Evolutionary conservation across 106 monocot species (phyloP).

Genomic region (Apostasia shenzhenica): DNA sequence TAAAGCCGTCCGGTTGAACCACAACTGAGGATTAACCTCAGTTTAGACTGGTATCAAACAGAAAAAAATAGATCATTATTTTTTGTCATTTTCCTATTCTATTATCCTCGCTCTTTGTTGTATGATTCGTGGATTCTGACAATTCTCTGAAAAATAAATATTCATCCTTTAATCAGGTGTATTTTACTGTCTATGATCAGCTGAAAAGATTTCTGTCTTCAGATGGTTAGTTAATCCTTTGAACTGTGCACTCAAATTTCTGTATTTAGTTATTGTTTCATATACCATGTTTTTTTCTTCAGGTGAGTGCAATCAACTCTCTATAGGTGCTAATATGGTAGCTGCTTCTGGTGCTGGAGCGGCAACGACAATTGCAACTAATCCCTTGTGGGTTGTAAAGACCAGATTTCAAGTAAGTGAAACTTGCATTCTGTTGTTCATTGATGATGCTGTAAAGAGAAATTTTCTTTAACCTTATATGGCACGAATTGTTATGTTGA

Average conservation of each 20-base stretch:
- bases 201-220: slow-evolving; percentile 49
- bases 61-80: too few relatives aligned
- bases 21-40: too few relatives aligned
- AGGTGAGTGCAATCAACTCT: slow-evolving; percentile 46
- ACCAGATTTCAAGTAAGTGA: slow-evolving; percentile 65
- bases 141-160: background rate
- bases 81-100: too few relatives aligned
- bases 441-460: background rate
- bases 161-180: slow-evolving; percentile 29
- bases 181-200: slow-evolving; percentile 67
- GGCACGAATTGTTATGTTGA: background rate
- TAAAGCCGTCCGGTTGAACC: too few relatives aligned
- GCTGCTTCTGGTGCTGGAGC: slow-evolving; percentile 76
- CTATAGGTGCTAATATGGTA: slow-evolving; percentile 47
- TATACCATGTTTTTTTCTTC: slow-evolving; percentile 1
- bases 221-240: slow-evolving; percentile 40
- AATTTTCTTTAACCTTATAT: background rate
- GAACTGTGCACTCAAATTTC: background rate
- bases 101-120: too few relatives aligned
- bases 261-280: background rate
- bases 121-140: background rate
- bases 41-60: too few relatives aligned
- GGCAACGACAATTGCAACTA: slow-evolving; percentile 59
- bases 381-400: slow-evolving; percentile 82
- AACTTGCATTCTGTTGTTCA: background rate